These are phyloP conservation scores for Stenogyne calaminthoides DNA, from an alignment of 305 asterid genomes.

Conservation along the genomic window DNA sequence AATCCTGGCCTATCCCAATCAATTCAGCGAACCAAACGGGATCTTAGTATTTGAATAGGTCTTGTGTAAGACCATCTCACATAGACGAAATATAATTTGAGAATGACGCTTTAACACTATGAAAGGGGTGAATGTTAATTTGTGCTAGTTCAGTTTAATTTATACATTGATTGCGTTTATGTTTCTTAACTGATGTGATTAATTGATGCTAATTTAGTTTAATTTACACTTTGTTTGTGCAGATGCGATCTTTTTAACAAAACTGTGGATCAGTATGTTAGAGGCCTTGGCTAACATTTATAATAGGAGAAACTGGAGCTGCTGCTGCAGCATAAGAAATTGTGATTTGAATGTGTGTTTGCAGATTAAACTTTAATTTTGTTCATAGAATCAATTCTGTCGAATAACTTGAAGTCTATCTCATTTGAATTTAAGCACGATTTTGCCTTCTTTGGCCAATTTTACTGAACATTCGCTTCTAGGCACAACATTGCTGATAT, in stretches of 20 bases:
- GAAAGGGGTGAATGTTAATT: no score
- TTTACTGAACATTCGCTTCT: not conserved
- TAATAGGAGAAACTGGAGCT: not conserved
- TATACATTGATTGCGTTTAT: not conserved
- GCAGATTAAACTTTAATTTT: not conserved
- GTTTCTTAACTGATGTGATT: not conserved
- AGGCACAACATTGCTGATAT: not conserved
- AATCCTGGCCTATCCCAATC: no score
- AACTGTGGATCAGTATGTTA: slow-evolving; percentile 84
- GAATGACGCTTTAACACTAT: no score
- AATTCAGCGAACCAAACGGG: no score
- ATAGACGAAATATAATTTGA: no score
- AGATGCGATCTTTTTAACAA: slow-evolving; percentile 78
- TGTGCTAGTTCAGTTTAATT: no score
- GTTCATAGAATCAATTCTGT: slow-evolving; percentile 14
- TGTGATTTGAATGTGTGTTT: not conserved
- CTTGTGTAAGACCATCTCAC: no score
- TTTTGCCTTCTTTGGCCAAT: not conserved
- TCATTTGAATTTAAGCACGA: not conserved
- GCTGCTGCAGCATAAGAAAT: slow-evolving; percentile 18
- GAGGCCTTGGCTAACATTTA: slow-evolving; percentile 71
- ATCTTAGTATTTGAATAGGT: no score
- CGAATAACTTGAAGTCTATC: slow-evolving; percentile 11
- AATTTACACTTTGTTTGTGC: slow-evolving; percentile 34
- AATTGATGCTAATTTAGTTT: slow-evolving; percentile 9